A percentile compares a stretch with the other conserved stretches of the same genome.
phyloP scores from a whole-genome alignment of 805 yeast genomes.

The Candida dajiaensis region DNA sequence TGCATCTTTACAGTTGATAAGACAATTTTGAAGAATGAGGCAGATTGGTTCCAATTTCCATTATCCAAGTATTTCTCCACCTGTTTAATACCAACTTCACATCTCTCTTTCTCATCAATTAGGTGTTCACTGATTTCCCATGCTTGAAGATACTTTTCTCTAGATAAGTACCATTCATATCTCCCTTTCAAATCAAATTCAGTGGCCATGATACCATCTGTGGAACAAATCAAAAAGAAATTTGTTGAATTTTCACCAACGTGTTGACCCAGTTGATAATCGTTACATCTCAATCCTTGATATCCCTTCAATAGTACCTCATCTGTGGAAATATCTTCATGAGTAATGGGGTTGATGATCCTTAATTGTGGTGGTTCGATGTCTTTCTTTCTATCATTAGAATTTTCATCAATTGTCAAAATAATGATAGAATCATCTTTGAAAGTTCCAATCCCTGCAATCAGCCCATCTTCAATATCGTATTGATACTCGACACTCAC shows the following conservation, averaged over 20 bases:
- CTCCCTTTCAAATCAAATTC: conserved; percentile 67
- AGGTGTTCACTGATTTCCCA: conserved; percentile 71
- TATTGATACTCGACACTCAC: conserved; percentile 39
- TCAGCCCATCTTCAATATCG: conserved; percentile 35
- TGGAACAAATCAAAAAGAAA: conserved; percentile 71
- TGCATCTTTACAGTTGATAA: conserved; percentile 24
- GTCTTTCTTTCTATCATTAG: conserved; percentile 15
- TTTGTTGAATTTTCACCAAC: conserved; percentile 33
- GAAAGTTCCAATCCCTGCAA: conserved; percentile 76
- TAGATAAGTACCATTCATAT: conserved; percentile 63
- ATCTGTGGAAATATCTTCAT: conserved; percentile 74
- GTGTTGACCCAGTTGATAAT: conserved; percentile 60
- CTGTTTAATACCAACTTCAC: conserved; percentile 52
- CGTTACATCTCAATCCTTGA: conserved; percentile 66
- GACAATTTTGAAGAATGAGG: conserved; percentile 39
- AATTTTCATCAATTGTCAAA: conserved; percentile 43
- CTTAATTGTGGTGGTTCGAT: conserved; percentile 65
- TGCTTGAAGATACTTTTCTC: conserved; percentile 53
- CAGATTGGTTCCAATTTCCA: conserved; percentile 52
- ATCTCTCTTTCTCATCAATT: conserved; percentile 42
- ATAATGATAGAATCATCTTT: conserved; percentile 65
- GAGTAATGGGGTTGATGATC: conserved; percentile 55
- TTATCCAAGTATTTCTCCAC: conserved; percentile 36
- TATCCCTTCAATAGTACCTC: conserved; percentile 60
- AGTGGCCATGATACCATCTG: conserved; percentile 73